Evolutionary conservation across 2,329 filamentous ascomycete genomes (phyloP).

Genomic region (Fusarium palustre): DNA sequence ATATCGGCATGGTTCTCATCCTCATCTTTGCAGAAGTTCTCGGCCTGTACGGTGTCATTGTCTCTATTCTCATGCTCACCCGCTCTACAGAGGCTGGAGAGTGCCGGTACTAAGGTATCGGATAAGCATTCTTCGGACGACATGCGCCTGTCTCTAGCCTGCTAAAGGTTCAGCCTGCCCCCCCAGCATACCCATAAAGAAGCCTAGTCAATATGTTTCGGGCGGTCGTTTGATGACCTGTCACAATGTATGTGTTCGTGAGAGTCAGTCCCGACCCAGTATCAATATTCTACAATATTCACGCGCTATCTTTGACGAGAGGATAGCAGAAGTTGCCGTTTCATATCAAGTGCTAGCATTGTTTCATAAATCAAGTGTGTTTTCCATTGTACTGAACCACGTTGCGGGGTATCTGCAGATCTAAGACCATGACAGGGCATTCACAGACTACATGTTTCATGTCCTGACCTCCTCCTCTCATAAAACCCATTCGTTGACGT

Average conservation of each 20-base stretch:
- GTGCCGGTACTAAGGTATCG: conserved; percentile 51
- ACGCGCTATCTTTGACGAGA: background rate
- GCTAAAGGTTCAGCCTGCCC: background rate
- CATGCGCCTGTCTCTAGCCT: background rate
- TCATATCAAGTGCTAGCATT: background rate
- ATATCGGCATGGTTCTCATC: conserved; percentile 61
- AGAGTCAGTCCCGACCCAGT: background rate
- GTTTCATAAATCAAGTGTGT: background rate
- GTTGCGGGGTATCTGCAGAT: conserved; percentile 46
- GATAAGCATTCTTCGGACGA: too few species aligned
- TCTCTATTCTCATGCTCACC: conserved; percentile 62
- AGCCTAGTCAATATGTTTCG: background rate
- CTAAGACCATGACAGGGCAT: conserved; percentile 42
- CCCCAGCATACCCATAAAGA: too few species aligned
- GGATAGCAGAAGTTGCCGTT: background rate
- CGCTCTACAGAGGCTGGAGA: conserved; percentile 54
- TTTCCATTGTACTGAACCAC: conserved; percentile 31
- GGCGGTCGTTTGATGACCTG: background rate
- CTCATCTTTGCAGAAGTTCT: conserved; percentile 62
- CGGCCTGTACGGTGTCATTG: conserved; percentile 60
- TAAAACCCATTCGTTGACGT: conserved; percentile 83
- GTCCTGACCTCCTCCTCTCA: conserved; percentile 51
- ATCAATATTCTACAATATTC: background rate
- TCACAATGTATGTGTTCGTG: background rate
- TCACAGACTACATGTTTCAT: conserved; percentile 32